Evolutionary conservation across 129 eudicot genomes (phyloP).

Genomic region (carrot (Daucus carota)): DNA sequence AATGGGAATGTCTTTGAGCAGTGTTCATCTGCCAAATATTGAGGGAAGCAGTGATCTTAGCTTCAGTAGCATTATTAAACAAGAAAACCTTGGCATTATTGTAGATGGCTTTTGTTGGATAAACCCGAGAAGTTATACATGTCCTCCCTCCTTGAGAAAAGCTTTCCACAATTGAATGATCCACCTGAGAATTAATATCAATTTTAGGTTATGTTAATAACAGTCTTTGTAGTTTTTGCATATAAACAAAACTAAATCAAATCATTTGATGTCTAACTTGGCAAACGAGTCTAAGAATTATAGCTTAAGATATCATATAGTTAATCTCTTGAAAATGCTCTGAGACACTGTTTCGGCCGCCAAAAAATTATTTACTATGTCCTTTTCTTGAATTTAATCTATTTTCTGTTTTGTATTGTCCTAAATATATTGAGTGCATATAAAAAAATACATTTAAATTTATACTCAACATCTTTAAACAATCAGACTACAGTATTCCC

Average conservation of each 20-base stretch:
- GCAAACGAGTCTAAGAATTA: background rate
- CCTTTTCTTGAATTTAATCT: background rate
- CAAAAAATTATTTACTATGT: background rate
- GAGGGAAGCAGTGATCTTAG: slow-evolving; percentile 20
- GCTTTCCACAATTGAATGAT: slow-evolving; percentile 29
- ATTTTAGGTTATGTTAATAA: no score
- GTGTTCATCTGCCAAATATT: slow-evolving; percentile 14
- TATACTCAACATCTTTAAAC: no score
- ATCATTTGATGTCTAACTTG: background rate
- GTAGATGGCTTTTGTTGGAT: slow-evolving; percentile 28
- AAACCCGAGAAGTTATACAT: slow-evolving; percentile 21
- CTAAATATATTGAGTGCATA: background rate
- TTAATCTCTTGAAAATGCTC: no score
- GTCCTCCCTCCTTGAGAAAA: slow-evolving; percentile 36
- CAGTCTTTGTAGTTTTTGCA: background rate
- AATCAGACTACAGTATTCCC: background rate
- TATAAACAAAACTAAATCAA: background rate
- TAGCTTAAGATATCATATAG: no score
- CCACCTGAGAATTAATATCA: slow-evolving; percentile 13
- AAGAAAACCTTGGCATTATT: slow-evolving; percentile 16
- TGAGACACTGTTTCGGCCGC: background rate
- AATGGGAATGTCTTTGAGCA: background rate
- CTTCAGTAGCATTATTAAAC: slow-evolving; percentile 27
- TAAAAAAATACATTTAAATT: background rate
- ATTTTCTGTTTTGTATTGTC: background rate